These are phyloP conservation scores for Cladophialophora immunda DNA, from an alignment of 2,329 filamentous ascomycete species.

Conservation along the genomic window DNA sequence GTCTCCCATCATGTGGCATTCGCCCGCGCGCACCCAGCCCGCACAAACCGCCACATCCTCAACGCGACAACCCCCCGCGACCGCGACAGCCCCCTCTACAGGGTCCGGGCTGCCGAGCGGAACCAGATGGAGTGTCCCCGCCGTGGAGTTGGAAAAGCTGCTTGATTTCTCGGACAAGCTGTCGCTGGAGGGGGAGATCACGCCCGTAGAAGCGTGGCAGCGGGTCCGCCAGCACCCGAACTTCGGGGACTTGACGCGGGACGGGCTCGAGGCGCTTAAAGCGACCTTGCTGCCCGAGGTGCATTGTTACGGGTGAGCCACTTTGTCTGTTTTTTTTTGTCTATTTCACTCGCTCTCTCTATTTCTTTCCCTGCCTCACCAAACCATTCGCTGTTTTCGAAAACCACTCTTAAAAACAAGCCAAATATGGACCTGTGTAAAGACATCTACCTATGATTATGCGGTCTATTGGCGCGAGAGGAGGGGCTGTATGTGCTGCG, in stretches of 20 bases:
- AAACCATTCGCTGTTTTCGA: neutral
- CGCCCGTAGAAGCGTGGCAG: constrained; percentile 53
- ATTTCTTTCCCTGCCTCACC: neutral
- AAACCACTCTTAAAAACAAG: too few relatives aligned
- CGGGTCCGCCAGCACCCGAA: constrained; percentile 46
- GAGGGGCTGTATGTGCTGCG: too few relatives aligned
- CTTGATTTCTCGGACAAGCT: constrained; percentile 41
- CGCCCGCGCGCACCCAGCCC: constrained; percentile 29
- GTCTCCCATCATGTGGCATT: constrained; percentile 41
- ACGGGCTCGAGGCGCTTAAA: constrained; percentile 43
- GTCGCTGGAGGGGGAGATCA: constrained; percentile 47
- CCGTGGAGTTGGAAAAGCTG: constrained; percentile 42
- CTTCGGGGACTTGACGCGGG: constrained; percentile 45
- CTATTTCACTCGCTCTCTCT: neutral
- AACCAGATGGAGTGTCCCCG: constrained; percentile 42
- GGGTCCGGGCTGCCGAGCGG: constrained; percentile 30
- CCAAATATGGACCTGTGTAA: neutral
- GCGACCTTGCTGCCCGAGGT: constrained; percentile 45
- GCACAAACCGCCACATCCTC: neutral
- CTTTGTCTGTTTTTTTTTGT: neutral
- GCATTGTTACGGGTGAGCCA: constrained; percentile 51
- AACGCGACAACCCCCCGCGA: neutral
- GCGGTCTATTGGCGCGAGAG: neutral
- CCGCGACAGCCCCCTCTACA: constrained; percentile 4
- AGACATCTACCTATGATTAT: too few relatives aligned